Percentiles rank a stretch among this genome's conserved stretches.
Evolutionary conservation across 257 asterid species (phyloP).

Genomic region (Gentiana macrophylla): DNA sequence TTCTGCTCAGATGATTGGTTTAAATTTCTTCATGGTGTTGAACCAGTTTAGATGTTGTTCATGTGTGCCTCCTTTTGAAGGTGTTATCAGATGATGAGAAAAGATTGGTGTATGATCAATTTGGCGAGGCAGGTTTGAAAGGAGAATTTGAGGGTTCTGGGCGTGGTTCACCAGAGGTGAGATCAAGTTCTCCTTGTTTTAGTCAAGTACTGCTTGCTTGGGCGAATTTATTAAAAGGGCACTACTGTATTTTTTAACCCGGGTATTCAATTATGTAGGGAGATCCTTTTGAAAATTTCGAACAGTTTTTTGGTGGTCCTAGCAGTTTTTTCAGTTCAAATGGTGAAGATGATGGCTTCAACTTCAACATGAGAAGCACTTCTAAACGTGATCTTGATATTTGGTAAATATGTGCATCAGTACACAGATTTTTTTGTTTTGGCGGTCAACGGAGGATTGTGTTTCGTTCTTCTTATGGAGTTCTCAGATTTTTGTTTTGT

Average conservation of each 20-base stretch:
- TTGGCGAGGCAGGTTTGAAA: slow-evolving; percentile 77
- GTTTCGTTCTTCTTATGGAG: background rate
- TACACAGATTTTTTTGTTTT: background rate
- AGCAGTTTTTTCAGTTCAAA: slow-evolving; percentile 54
- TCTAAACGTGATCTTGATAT: slow-evolving; percentile 67
- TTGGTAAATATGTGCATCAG: slow-evolving; percentile 32
- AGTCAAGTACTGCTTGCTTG: background rate
- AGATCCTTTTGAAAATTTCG: slow-evolving; percentile 77
- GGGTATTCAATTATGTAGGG: slow-evolving; percentile 33
- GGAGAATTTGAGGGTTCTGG: slow-evolving; percentile 56
- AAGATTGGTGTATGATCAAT: slow-evolving; percentile 73
- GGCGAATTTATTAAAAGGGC: slow-evolving; percentile 1
- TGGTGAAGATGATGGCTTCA: slow-evolving; percentile 48
- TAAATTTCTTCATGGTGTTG: background rate
- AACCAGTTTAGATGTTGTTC: background rate
- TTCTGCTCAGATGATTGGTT: background rate
- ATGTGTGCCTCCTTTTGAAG: slow-evolving; percentile 17
- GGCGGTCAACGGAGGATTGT: too few relatives aligned
- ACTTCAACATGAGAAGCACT: slow-evolving; percentile 34
- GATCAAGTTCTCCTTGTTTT: slow-evolving; percentile 13
- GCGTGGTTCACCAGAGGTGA: slow-evolving; percentile 60
- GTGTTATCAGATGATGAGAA: slow-evolving; percentile 86
- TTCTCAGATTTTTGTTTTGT: background rate
- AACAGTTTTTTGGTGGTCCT: slow-evolving; percentile 67
- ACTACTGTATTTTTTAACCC: background rate